Conservation (phyloP, 306 rosid genomes). For the Sphenostylis stenocarpa region DNA sequence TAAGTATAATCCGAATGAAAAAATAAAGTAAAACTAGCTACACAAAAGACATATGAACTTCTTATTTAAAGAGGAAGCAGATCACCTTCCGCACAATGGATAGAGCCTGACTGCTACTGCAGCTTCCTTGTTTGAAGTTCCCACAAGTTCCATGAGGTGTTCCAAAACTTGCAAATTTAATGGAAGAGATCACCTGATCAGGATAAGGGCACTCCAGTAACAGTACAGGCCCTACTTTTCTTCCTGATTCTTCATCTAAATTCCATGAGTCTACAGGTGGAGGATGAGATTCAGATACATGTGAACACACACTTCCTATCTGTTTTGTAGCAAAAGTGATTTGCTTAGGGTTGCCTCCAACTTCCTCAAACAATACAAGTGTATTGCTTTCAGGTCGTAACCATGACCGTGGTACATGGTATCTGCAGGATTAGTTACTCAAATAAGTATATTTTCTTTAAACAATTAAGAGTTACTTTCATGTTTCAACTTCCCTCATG, state of each 20-base stretch:
- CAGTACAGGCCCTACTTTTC: conserved; percentile 46
- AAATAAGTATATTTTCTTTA: background rate
- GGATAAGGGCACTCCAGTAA: conserved; percentile 77
- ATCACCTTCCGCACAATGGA: conserved; percentile 70
- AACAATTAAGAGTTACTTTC: conserved; percentile 27
- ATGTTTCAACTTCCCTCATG: conserved; percentile 10
- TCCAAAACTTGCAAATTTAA: conserved; percentile 88
- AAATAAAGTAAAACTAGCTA: background rate
- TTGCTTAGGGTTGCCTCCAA: conserved; percentile 75
- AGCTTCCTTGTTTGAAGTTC: conserved; percentile 63
- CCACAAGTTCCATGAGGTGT: conserved; percentile 83
- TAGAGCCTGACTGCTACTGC: conserved; percentile 62
- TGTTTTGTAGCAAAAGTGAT: conserved; percentile 62
- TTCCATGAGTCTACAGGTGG: conserved; percentile 76
- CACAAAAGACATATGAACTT: background rate
- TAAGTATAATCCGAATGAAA: conserved; percentile 4
- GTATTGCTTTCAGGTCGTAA: conserved; percentile 58
- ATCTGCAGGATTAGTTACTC: conserved; percentile 44
- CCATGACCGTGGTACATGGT: conserved; percentile 89
- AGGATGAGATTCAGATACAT: conserved; percentile 80
- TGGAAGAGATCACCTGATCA: conserved; percentile 71
- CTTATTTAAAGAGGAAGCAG: background rate
- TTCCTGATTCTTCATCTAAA: conserved; percentile 42
- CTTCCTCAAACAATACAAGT: conserved; percentile 82
- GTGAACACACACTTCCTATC: conserved; percentile 70